phyloP scores from a whole-genome alignment of 345 rosid genomes.

The Passiflora organensis region DNA sequence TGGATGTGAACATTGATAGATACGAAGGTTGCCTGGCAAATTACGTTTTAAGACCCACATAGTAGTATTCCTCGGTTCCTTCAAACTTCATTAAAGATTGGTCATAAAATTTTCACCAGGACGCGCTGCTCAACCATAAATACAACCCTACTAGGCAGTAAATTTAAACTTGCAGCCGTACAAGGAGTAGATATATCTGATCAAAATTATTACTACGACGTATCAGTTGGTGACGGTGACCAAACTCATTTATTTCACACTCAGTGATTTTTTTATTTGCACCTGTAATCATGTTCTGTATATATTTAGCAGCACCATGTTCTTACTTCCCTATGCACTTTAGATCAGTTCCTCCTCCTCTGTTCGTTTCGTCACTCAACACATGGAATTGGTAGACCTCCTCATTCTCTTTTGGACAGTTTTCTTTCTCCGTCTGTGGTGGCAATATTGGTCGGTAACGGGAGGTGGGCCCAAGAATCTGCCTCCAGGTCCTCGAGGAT shows the following conservation, averaged over 20 bases:
- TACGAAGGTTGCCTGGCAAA: too few species aligned
- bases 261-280: neutral
- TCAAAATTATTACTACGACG: neutral
- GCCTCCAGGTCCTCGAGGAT: constrained; percentile 30
- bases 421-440: constrained; percentile 21
- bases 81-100: too few species aligned
- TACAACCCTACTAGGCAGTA: neutral
- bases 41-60: too few species aligned
- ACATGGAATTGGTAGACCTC: constrained; percentile 56
- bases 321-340: neutral
- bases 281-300: neutral
- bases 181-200: neutral
- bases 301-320: neutral
- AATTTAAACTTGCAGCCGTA: neutral
- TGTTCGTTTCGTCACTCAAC: neutral
- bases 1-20: too few species aligned
- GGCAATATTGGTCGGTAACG: constrained; percentile 10
- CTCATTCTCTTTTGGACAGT: constrained; percentile 35
- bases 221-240: neutral
- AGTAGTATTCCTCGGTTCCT: too few species aligned
- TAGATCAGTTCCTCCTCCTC: neutral
- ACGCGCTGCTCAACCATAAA: too few species aligned
- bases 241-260: neutral
- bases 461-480: constrained; percentile 14
- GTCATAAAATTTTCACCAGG: too few species aligned